Conservation (phyloP, 306 rosid genomes). For the Quercus wislizeni region DNA sequence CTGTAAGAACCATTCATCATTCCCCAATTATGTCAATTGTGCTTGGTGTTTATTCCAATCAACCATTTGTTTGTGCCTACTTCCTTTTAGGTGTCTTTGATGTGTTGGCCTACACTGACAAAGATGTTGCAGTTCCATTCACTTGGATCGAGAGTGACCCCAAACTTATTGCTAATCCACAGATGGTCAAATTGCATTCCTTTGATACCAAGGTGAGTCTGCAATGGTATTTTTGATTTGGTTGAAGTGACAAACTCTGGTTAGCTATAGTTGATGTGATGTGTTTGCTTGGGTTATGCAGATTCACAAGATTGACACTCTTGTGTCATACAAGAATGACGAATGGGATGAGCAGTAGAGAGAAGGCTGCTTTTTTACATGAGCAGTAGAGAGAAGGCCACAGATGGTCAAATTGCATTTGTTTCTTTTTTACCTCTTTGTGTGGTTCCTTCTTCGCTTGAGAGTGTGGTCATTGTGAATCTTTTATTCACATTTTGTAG, state of each 20-base stretch:
- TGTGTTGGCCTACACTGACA: slow-evolving; percentile 96
- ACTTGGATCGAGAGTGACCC: slow-evolving; percentile 99
- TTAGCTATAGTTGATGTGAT: background rate
- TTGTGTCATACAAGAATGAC: slow-evolving; percentile 94
- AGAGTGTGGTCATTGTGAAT: slow-evolving; percentile 39
- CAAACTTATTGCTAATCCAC: slow-evolving; percentile 90
- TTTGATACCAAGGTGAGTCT: slow-evolving; percentile 90
- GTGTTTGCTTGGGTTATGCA: slow-evolving; percentile 34
- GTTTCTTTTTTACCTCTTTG: background rate
- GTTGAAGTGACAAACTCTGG: background rate
- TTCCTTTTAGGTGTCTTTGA: slow-evolving; percentile 77
- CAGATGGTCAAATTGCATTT: background rate
- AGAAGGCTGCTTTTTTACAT: slow-evolving; percentile 10
- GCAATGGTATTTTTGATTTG: background rate
- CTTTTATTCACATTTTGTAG: slow-evolving; percentile 65
- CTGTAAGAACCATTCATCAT: slow-evolving; percentile 40
- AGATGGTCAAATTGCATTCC: slow-evolving; percentile 97
- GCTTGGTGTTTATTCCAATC: background rate
- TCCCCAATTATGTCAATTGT: background rate
- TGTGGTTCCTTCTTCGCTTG: slow-evolving; percentile 11
- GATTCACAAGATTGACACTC: slow-evolving; percentile 94
- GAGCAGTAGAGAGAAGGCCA: slow-evolving; percentile 38
- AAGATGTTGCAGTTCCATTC: slow-evolving; percentile 88
- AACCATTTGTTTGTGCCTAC: slow-evolving; percentile 6
- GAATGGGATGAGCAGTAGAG: slow-evolving; percentile 76